These are phyloP conservation scores for Alnus glutinosa DNA, from an alignment of 306 rosid genomes.

Conservation along the genomic window DNA sequence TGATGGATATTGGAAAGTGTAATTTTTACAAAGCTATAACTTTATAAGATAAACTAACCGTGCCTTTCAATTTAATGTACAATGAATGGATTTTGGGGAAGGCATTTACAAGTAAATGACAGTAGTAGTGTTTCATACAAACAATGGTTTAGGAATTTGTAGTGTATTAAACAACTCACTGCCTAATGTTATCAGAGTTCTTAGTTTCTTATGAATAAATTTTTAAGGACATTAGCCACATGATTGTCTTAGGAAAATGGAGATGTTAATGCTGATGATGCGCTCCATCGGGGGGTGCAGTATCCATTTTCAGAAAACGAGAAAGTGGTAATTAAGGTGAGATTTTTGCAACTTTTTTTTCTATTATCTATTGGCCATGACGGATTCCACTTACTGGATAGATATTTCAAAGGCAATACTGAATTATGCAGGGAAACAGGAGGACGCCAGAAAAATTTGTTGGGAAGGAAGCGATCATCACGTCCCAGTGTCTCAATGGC, in stretches of 20 bases:
- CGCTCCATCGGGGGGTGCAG: slow-evolving; percentile 70
- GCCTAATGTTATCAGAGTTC: slow-evolving; percentile 20
- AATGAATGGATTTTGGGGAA: background rate
- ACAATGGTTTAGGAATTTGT: slow-evolving; percentile 5
- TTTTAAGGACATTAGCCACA: slow-evolving; percentile 13
- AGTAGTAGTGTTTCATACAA: slow-evolving; percentile 15
- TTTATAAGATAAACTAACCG: background rate
- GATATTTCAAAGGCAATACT: slow-evolving; percentile 27
- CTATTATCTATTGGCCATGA: slow-evolving; percentile 14
- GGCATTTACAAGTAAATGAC: background rate
- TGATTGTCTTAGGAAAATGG: slow-evolving; percentile 72
- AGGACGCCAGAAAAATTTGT: slow-evolving; percentile 98
- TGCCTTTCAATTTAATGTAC: background rate
- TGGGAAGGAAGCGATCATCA: slow-evolving; percentile 98
- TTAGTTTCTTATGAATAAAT: slow-evolving; percentile 20
- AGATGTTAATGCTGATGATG: slow-evolving; percentile 62
- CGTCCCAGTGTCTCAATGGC: slow-evolving; percentile 99
- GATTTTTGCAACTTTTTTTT: slow-evolving; percentile 13
- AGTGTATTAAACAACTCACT: slow-evolving; percentile 3
- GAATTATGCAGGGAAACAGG: slow-evolving; percentile 77
- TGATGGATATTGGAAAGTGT: background rate
- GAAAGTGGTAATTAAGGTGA: slow-evolving; percentile 92
- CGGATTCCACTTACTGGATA: slow-evolving; percentile 12
- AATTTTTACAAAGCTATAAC: background rate
- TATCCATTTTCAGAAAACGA: slow-evolving; percentile 95